Evolutionary conservation across 78 protist species (phyloP).

Genomic region (Mantamonas sphyraenae): DNA sequence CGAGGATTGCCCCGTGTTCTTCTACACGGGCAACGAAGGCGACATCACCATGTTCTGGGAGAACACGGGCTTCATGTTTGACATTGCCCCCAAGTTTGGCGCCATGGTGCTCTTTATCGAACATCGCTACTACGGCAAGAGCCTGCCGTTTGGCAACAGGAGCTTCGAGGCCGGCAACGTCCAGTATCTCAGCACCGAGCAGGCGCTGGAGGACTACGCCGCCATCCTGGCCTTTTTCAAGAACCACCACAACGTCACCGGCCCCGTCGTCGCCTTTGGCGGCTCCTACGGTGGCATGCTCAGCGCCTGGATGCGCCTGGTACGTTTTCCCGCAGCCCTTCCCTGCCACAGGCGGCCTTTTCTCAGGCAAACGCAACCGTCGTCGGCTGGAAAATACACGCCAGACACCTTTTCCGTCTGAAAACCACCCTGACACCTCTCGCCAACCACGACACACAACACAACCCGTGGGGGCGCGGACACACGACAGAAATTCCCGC

Average conservation of each 20-base stretch:
- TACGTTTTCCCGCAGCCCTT: background rate
- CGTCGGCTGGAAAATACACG: too few relatives aligned
- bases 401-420: too few relatives aligned
- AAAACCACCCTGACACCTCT: too few relatives aligned
- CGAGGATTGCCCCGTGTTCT: constrained; percentile 36
- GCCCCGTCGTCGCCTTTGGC: constrained; percentile 37
- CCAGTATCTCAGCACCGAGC: constrained; percentile 22
- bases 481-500: constrained; percentile 46
- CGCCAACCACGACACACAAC: too few relatives aligned
- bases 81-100: constrained; percentile 37
- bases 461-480: background rate
- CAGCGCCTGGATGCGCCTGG: constrained; percentile 17
- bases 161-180: background rate
- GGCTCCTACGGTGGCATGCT: constrained; percentile 65
- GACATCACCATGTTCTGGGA: constrained; percentile 51
- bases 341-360: too few relatives aligned
- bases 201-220: constrained; percentile 44
- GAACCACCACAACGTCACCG: background rate
- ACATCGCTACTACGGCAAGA: constrained; percentile 57
- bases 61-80: constrained; percentile 63
- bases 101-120: constrained; percentile 69
- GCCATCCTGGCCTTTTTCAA: background rate
- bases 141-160: constrained; percentile 22
- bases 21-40: constrained; percentile 87
- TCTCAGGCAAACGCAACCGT: too few relatives aligned